Base-by-base conservation (phyloP, 2,329 filamentous ascomycete species). In the Neofusicoccum kwambonambiense region DNA sequence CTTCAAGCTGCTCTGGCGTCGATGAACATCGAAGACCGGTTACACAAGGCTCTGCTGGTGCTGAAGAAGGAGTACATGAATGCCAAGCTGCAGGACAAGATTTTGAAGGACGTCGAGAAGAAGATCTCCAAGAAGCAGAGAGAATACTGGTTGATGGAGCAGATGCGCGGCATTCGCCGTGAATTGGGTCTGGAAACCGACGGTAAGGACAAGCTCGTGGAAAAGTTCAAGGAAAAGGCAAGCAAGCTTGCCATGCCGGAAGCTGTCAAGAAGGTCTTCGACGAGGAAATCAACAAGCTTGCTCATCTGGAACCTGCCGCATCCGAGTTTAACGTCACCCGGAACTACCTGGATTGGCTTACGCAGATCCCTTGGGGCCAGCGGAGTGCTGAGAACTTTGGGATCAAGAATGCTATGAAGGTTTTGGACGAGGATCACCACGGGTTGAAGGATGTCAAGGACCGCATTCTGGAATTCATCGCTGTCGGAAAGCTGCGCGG, bases 31-130 rank as follows among this genome's bases (percentile, higher is more conserved):
- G 93, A 98, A 77, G 90, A 96, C 71, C 87, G 96, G 68, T 86
- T 99, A 78, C 90, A 93, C 71, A 98, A 97, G 79, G 91, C 94
- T 0, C 82, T 99, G 2, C 87, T 94, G 49, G 91, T 98, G 2
- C 83, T 99, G 69, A 99, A 99, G 82, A 98, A 97, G 78, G 95
- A 99, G 80, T 86, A 97, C 62, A 97, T 98, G 90, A 99, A 98
- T 71, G 95, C 95, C 0, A 92, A 98, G 75, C 83, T 99, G 35
- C 94, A 97, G 77, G 94, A 91, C 65, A 99, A 98, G 83, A 98
- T 99, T 65, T 92, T 91, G 65, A 97, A 97, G 80, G 95, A 99
- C 74, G 96, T 99, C 17, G 95, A 98, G 77, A 92, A 87, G 74
- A 97, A 97, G 80, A 98, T 99, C 62, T 93, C 93, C 72, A 98